phyloP scores from a whole-genome alignment of 2,329 filamentous ascomycete genomes.

The Neoscytalidium dimidiatum region DNA sequence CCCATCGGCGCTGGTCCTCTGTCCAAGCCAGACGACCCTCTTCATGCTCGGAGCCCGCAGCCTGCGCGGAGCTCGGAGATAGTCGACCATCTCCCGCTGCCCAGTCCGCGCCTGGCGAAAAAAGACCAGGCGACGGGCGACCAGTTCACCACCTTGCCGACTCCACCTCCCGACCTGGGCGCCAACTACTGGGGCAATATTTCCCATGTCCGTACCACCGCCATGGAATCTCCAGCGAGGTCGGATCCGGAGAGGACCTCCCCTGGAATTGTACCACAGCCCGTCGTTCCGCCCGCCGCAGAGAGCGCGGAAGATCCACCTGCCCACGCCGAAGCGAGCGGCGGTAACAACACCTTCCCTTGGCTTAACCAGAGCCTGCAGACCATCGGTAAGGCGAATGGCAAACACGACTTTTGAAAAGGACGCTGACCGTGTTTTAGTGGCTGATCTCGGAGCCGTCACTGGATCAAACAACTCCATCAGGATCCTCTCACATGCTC shows the following conservation, averaged over 20 bases:
- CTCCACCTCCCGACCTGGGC: constrained; percentile 47
- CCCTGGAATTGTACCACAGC: constrained; percentile 15
- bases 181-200: constrained; percentile 43
- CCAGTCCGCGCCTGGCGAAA: neutral
- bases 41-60: constrained; percentile 40
- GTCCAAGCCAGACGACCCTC: constrained; percentile 42
- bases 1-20: constrained; percentile 38
- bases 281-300: constrained; percentile 18
- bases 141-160: constrained; percentile 44
- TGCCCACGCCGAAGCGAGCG: neutral
- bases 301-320: constrained; percentile 22
- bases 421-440: constrained; percentile 25
- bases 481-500: constrained; percentile 61
- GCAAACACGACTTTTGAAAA: neutral
- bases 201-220: constrained; percentile 36
- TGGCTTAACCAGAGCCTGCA: constrained; percentile 36
- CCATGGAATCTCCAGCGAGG: constrained; percentile 42
- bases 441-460: constrained; percentile 33
- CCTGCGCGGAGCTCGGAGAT: constrained; percentile 22
- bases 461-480: constrained; percentile 44
- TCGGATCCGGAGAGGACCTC: constrained; percentile 34
- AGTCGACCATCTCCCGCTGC: constrained; percentile 7
- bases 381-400: constrained; percentile 33
- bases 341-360: constrained; percentile 25
- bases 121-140: neutral